Percentiles rank a stretch among this genome's conserved stretches.
Conservation (phyloP, 2,329 filamentous ascomycete species). For the Claviceps digitariae region DNA sequence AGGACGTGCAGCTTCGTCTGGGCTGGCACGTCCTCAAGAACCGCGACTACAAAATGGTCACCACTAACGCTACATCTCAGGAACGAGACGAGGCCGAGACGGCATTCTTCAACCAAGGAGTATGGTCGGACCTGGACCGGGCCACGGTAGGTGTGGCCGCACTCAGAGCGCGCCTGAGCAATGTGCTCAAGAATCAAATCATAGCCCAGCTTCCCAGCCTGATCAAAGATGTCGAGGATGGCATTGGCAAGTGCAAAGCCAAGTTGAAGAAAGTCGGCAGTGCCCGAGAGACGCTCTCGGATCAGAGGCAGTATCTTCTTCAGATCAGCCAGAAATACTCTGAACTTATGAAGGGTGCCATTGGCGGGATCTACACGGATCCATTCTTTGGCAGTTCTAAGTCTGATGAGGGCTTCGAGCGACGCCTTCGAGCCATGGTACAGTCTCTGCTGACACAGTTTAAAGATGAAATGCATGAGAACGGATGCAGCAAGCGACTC, state of each 20-base stretch:
- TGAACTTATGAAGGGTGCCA: slow-evolving; percentile 27
- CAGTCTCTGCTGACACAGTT: slow-evolving; percentile 33
- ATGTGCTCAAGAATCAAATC: slow-evolving; percentile 34
- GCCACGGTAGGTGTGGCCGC: slow-evolving; percentile 31
- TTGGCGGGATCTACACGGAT: slow-evolving; percentile 37
- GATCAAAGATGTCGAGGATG: slow-evolving; percentile 26
- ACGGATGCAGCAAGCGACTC: slow-evolving; percentile 23
- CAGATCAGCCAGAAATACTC: slow-evolving; percentile 30
- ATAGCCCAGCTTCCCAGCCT: slow-evolving; percentile 29
- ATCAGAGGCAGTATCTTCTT: slow-evolving; percentile 36
- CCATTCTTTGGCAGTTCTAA: slow-evolving; percentile 32
- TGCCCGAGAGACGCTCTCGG: slow-evolving; percentile 26
- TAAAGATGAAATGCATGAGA: slow-evolving; percentile 23
- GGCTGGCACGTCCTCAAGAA: slow-evolving; percentile 42
- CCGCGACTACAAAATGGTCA: slow-evolving; percentile 21
- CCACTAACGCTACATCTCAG: slow-evolving; percentile 12
- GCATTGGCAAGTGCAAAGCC: slow-evolving; percentile 19
- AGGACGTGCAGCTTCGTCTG: slow-evolving; percentile 31
- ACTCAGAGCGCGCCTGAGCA: slow-evolving; percentile 35
- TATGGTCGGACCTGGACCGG: slow-evolving; percentile 23
- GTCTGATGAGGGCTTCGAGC: slow-evolving; percentile 19
- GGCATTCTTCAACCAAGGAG: slow-evolving; percentile 28
- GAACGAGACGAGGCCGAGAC: slow-evolving; percentile 26
- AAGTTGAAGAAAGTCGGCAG: slow-evolving; percentile 34
- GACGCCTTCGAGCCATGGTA: slow-evolving; percentile 38